Base-by-base conservation (phyloP, 768 basidiomycete genomes). In the Mycena vitilis region DNA sequence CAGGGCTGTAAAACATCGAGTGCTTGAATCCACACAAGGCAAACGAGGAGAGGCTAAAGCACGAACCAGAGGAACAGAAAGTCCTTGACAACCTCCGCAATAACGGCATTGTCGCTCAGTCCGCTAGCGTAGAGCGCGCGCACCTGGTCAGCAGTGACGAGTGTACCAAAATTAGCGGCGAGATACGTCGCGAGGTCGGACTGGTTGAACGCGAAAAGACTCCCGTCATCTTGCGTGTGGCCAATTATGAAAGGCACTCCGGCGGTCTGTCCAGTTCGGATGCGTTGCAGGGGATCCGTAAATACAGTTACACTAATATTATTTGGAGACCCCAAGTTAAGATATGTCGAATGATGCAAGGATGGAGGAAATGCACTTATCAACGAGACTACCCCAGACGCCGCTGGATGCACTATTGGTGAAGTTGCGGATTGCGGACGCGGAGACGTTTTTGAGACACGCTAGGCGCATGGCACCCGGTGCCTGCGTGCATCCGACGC, bases 361-460 rank as follows among this genome's bases (percentile, higher is more conserved):
- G 4, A 18, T 30, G 30, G 55, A 13, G 66, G 51, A 51, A 9
- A 71, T 63, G 11, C 60, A 71, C 72, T 65, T n/a, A 47, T 70
- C 69, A 10, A 70, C 69, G 9, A 61, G 63, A 12, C 11, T 40
- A 8, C 15, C 54, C 44, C 69, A 74, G 2, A 30, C 10, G 10
- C 55, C 47, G 22, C 60, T 52, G 13, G 53, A 38, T 4, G 73
- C 66, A 10, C 73, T 65, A 48, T 75, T 70, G 15, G 64, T 60
- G 51, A 63, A 77, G 2, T 55, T 56, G 0, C 63, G 71, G 51
- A 78, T 76, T 2, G 42, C 51, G 13, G 52, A 16, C 5, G 75
- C 72, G 11, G 76, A 67, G 11, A 77, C 67, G 15, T 56, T 34
- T 34, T 71, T 75, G 11, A 78, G 66, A 63, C 77, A 78, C 18